Conservation (phyloP, 2,329 filamentous ascomycete species). For the Colletotrichum agaves region DNA sequence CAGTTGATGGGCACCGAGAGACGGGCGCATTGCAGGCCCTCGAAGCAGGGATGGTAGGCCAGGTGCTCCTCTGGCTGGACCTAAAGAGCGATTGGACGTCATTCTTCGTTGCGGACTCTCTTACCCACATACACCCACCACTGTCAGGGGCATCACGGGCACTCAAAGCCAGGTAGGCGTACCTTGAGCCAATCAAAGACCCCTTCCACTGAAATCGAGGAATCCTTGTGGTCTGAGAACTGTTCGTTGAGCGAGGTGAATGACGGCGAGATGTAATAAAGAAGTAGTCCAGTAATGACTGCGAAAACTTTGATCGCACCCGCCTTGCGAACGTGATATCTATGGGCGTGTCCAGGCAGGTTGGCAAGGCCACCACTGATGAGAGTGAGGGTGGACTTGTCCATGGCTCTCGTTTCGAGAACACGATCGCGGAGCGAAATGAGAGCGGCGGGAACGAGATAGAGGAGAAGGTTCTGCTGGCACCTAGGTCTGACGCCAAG, state of each 20-base stretch:
- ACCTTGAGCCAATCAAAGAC: slow-evolving; percentile 13
- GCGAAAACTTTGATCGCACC: background rate
- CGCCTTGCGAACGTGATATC: background rate
- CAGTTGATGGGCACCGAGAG: slow-evolving; percentile 37
- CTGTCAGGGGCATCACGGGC: background rate
- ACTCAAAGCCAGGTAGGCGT: background rate
- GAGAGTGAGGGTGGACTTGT: background rate
- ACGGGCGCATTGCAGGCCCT: slow-evolving; percentile 31
- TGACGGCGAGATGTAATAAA: background rate
- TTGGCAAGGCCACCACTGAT: background rate
- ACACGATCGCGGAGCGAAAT: background rate
- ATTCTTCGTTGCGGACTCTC: background rate
- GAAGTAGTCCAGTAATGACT: background rate
- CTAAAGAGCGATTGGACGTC: slow-evolving; percentile 24
- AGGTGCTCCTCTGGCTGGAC: slow-evolving; percentile 32
- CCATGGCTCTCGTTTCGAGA: background rate
- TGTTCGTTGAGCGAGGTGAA: background rate
- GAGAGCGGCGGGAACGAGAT: background rate
- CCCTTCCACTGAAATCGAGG: background rate
- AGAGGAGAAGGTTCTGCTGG: background rate
- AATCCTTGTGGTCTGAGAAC: background rate
- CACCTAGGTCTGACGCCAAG: background rate
- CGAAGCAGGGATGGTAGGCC: slow-evolving; percentile 24
- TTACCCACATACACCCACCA: background rate
- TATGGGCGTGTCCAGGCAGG: background rate